Evolutionary conservation across 257 asterid species (phyloP).

Genomic region (Salvia rosmarinus): DNA sequence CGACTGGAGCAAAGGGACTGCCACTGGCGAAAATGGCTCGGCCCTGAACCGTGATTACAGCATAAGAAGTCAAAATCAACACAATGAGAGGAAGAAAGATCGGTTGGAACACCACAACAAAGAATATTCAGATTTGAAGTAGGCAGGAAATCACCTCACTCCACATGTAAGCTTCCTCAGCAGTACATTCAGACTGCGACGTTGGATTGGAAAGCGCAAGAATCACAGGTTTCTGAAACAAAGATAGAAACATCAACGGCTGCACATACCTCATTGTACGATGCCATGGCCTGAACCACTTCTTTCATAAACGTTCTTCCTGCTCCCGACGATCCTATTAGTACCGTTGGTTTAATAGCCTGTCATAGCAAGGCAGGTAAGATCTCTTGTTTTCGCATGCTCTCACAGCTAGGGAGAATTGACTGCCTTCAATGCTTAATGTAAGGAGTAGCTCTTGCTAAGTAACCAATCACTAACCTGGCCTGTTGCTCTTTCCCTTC

Average conservation of each 20-base stretch:
- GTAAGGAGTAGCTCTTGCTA: constrained; percentile 6
- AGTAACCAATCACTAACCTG: constrained; percentile 48
- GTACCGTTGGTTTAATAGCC: constrained; percentile 83
- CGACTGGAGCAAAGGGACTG: constrained; percentile 69
- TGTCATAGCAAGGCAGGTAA: constrained; percentile 38
- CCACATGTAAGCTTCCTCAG: constrained; percentile 90
- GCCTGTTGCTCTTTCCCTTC: constrained; percentile 76
- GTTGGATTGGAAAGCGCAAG: constrained; percentile 95
- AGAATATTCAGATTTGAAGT: neutral
- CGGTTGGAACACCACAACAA: neutral
- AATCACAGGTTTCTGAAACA: constrained; percentile 75
- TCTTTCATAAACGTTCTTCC: constrained; percentile 89
- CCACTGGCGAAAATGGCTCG: constrained; percentile 79
- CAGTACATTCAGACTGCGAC: constrained; percentile 93
- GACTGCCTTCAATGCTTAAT: neutral
- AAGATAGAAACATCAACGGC: neutral
- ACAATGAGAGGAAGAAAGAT: neutral
- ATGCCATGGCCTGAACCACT: constrained; percentile 75
- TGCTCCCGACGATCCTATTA: constrained; percentile 95
- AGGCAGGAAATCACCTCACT: constrained; percentile 56
- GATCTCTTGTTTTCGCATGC: neutral
- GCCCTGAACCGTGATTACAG: constrained; percentile 46
- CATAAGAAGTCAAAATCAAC: constrained; percentile 20
- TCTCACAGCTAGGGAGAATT: constrained; percentile 6
- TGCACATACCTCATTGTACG: constrained; percentile 67